Conservation (phyloP, 176 grass and related monocot species). For the Carex littledalei region DNA sequence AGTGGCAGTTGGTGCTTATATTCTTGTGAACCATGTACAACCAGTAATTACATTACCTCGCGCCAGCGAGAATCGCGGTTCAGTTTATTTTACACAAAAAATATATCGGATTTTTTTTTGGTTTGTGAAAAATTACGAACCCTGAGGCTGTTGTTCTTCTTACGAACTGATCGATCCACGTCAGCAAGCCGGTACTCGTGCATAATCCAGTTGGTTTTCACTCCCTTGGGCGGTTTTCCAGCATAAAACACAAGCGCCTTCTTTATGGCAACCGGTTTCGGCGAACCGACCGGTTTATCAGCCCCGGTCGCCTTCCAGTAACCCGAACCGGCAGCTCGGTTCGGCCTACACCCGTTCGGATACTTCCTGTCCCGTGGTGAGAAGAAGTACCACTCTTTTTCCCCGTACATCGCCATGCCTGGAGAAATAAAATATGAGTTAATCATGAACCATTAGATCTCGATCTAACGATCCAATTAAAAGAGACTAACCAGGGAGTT, state of each 20-base stretch:
- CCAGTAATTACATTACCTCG: background rate
- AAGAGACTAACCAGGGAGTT: constrained; percentile 38
- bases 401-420: constrained; percentile 53
- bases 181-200: constrained; percentile 88
- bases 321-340: constrained; percentile 57
- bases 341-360: constrained; percentile 74
- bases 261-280: constrained; percentile 62
- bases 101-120: background rate
- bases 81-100: background rate
- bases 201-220: constrained; percentile 99
- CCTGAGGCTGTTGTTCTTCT: constrained; percentile 67
- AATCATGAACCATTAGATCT: background rate
- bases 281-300: constrained; percentile 74
- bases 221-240: constrained; percentile 51
- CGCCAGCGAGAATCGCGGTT: background rate
- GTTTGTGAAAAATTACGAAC: constrained; percentile 8
- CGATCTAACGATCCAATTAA: background rate
- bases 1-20: background rate
- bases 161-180: constrained; percentile 53
- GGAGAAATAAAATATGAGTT: background rate
- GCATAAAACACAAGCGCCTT: constrained; percentile 77
- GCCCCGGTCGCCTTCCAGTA: constrained; percentile 98
- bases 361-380: constrained; percentile 81
- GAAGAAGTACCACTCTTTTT: constrained; percentile 98
- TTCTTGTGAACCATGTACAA: background rate